Base-by-base conservation (phyloP, 2,329 filamentous ascomycete genomes). In the Knufia petricola region DNA sequence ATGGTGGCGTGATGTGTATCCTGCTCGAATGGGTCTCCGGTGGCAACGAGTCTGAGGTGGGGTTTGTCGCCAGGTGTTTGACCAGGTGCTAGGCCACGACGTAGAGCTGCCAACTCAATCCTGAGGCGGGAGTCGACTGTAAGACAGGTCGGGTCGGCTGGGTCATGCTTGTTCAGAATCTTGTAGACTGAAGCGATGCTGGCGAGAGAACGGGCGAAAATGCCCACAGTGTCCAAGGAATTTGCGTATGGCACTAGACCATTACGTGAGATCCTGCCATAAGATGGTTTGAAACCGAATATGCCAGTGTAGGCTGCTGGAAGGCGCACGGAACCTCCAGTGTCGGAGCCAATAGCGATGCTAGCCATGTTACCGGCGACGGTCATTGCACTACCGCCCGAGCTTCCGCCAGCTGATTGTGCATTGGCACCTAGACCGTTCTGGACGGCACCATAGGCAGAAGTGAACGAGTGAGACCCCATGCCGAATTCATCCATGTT, bases 401-500 rank as follows among this genome's bases (percentile, higher is more conserved):
- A 96, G 64, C 89, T 95, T 24, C 89, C 89, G 31, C 89, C 89
- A 0, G 85, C 83, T 0, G 87, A 92, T 21, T 79, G 63, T 19
- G 65, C 61, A 26, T 68, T 64, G 6, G 67, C 70, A 52, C 76
- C 81, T 46, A 64, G 69, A 3, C 51, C 50, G 38, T 57, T 55
- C 13, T 26, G 7, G 3, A 90, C 84, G 1, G 78, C 63, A 1
- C 85, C 85, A 58, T 82, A 79, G 48, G 73, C 67, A 1, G 87
- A 88, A 59, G 82, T 69, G 17, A 73, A 75, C 1, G 82, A 84
- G 62, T 95, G 83, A 7, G 87, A 94, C 1, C 88, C 88, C 89
- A 95, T 95, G 23, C 89, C 88, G 63, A 95, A 95, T 63, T 94
- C 92, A 67, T 96, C 92, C 73, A 96, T 81, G 63, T 94, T 95